Evolutionary conservation across 2,329 filamentous ascomycete species (phyloP).

Genomic region (Emergomyces orientalis): DNA sequence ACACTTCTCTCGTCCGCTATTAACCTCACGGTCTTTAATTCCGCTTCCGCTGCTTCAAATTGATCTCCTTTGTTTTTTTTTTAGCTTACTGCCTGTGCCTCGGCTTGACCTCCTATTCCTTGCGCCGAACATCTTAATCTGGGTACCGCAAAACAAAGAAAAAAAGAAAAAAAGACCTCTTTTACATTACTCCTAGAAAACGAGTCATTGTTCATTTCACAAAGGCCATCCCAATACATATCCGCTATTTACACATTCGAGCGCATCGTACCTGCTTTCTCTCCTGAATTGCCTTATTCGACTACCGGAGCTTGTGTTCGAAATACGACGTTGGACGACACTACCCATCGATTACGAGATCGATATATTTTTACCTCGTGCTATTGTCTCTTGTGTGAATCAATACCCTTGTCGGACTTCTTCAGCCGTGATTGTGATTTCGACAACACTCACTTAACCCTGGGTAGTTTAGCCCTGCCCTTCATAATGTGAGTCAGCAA

Average conservation of each 20-base stretch:
- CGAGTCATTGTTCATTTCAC: background rate
- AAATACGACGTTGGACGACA: conserved; percentile 7
- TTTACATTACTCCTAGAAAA: background rate
- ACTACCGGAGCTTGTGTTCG: background rate
- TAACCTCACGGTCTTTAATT: background rate
- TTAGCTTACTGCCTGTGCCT: conserved; percentile 15
- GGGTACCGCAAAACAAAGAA: background rate
- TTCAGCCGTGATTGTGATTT: conserved; percentile 1
- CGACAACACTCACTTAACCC: background rate
- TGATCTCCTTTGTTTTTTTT: conserved; percentile 13
- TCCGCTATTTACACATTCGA: background rate
- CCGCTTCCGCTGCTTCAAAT: conserved; percentile 7
- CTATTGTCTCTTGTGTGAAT: background rate
- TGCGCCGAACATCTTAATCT: background rate
- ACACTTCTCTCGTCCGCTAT: conserved; percentile 5
- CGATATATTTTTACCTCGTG: background rate
- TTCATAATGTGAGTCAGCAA: conserved; percentile 5
- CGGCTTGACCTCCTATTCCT: conserved; percentile 17
- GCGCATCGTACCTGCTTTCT: background rate
- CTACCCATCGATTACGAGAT: conserved; percentile 5
- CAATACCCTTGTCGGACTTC: background rate
- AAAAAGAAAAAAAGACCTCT: background rate
- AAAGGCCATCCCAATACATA: background rate
- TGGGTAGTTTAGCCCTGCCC: background rate
- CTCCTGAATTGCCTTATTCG: background rate